These are phyloP conservation scores for Leccinellum luteum DNA, from an alignment of 768 basidiomycete genomes.

Conservation along the genomic window DNA sequence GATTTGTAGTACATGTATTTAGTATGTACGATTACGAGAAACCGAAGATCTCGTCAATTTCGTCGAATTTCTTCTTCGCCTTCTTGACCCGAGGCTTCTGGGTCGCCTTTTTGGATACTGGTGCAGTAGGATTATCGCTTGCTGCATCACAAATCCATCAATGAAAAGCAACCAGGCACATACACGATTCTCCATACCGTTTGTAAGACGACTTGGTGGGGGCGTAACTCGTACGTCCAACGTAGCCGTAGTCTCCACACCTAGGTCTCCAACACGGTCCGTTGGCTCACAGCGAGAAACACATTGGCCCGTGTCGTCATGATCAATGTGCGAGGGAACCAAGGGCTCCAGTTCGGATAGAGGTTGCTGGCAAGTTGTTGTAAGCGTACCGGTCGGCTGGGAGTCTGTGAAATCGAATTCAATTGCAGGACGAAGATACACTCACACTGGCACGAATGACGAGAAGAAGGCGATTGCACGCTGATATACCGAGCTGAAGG, in stretches of 20 bases:
- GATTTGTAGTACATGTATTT: neutral
- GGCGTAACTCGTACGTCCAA: neutral
- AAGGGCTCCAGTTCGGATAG: neutral
- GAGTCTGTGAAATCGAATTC: conserved; percentile 4
- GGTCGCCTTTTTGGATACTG: neutral
- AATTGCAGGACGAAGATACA: neutral
- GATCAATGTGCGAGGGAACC: neutral
- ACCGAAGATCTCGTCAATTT: conserved; percentile 29
- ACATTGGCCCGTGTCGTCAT: conserved; percentile 7
- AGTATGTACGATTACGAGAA: conserved; percentile 9
- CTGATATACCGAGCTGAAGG: conserved; percentile 29
- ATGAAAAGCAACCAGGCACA: neutral
- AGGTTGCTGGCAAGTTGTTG: neutral
- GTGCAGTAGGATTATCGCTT: neutral
- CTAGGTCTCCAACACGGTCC: neutral
- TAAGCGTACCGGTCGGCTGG: conserved; percentile 15
- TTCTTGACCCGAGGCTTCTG: conserved; percentile 17
- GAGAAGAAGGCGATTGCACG: conserved; percentile 28
- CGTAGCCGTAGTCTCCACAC: neutral
- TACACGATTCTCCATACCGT: conserved; percentile 3
- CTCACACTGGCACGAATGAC: conserved; percentile 38
- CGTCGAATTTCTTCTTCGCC: conserved; percentile 19
- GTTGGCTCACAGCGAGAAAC: conserved; percentile 6
- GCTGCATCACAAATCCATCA: conserved; percentile 5
- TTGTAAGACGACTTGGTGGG: neutral